Percentiles rank a stretch among this genome's conserved stretches.
Evolutionary conservation across 176 grass and related monocot genomes (phyloP).

Genomic region (Raddia distichophylla): DNA sequence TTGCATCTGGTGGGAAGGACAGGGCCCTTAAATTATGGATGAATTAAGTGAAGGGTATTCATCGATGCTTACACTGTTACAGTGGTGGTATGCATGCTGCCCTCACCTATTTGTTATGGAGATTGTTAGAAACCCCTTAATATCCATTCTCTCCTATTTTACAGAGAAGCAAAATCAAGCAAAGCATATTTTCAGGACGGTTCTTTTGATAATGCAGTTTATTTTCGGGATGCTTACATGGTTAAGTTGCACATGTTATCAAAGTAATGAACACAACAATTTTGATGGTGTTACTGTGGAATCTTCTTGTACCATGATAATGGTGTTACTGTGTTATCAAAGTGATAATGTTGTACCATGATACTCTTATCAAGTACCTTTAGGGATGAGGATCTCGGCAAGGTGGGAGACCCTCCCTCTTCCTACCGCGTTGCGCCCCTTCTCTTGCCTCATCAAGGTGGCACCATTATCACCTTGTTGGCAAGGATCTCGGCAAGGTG

Average conservation of each 20-base stretch:
- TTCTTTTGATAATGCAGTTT: neutral
- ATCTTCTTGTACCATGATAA: conserved; percentile 1
- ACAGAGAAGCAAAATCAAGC: neutral
- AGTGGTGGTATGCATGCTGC: neutral
- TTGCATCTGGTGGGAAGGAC: conserved; percentile 90
- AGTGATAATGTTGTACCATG: too few relatives aligned
- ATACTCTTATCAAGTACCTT: too few relatives aligned
- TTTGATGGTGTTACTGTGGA: neutral
- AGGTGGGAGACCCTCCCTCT: too few relatives aligned
- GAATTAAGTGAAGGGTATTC: conserved; percentile 46
- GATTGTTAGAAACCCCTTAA: neutral
- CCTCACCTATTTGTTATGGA: neutral
- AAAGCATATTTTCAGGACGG: neutral
- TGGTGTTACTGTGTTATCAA: too few relatives aligned
- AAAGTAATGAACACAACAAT: neutral
- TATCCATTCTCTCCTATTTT: neutral
- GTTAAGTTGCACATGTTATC: too few relatives aligned
- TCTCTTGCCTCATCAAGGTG: too few relatives aligned
- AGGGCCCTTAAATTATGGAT: conserved; percentile 90
- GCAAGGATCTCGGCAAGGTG: too few relatives aligned
- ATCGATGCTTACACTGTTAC: neutral
- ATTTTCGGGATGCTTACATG: too few relatives aligned
- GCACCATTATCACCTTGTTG: too few relatives aligned
- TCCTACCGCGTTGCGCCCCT: too few relatives aligned
- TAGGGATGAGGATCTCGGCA: too few relatives aligned